These are phyloP conservation scores for Aureoboletus auriporus DNA, from an alignment of 768 basidiomycete genomes.

Conservation along the genomic window DNA sequence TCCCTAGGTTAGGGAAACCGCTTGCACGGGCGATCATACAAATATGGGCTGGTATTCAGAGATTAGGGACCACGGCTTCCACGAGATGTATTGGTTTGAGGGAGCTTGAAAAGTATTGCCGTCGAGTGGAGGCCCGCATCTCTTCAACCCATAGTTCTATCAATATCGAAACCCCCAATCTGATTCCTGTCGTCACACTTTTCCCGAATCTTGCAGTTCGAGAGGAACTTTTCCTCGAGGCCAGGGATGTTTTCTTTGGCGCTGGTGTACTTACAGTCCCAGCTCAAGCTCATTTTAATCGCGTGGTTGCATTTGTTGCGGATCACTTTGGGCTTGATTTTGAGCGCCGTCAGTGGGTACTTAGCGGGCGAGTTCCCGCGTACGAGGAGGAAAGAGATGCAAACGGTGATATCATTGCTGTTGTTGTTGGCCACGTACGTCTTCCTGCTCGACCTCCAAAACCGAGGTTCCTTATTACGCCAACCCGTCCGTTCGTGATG, in stretches of 20 bases:
- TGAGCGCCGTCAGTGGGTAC: constrained; percentile 69
- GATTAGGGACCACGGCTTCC: constrained; percentile 47
- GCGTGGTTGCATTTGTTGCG: constrained; percentile 53
- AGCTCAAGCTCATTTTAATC: constrained; percentile 45
- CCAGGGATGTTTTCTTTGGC: constrained; percentile 90
- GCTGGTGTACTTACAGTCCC: constrained; percentile 51
- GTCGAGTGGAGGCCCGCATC: constrained; percentile 60
- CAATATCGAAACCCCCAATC: constrained; percentile 32
- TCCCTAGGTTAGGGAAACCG: constrained; percentile 52
- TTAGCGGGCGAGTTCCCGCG: constrained; percentile 61
- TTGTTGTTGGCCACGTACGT: constrained; percentile 61
- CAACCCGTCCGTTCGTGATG: constrained; percentile 73
- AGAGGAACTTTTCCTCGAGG: constrained; percentile 87
- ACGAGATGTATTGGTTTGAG: constrained; percentile 66
- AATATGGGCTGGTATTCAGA: constrained; percentile 64
- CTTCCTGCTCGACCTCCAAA: constrained; percentile 45
- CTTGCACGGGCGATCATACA: constrained; percentile 51
- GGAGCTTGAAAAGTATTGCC: constrained; percentile 82
- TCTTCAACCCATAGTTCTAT: constrained; percentile 44
- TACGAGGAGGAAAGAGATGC: constrained; percentile 65
- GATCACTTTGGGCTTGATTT: constrained; percentile 60
- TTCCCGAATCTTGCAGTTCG: constrained; percentile 73
- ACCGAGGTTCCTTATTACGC: constrained; percentile 27
- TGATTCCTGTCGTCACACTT: constrained; percentile 37
- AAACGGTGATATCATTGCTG: constrained; percentile 53